Evolutionary conservation across 805 yeast genomes (phyloP), one percentile per base, ranked within the genome.

Genomic region (Saccharomycopsis synnaedendra): DNA sequence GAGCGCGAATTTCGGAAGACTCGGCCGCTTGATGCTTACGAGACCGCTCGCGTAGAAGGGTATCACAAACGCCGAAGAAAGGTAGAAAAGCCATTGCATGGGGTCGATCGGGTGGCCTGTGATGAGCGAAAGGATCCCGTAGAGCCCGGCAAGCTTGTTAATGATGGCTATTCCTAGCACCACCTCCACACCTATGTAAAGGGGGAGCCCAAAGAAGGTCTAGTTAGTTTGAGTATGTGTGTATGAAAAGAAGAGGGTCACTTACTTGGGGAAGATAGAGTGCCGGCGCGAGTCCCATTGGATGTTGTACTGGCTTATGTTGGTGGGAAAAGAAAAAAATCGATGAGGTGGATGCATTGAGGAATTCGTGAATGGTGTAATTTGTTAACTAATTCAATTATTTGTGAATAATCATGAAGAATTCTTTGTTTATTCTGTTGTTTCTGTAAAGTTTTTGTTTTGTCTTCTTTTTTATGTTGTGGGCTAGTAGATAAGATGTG

Each of bases 81-180:
- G 56, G 62, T 89, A 87, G 55, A 80, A 77, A 1, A 83, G 50
- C 93, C 96, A 85, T 60, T 90, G 97, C 66, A 84, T 67, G 51
- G 80, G 75, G 51, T 79, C 80, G 47, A 89, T 70, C 2, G 93
- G 93, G 59, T 89, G 96, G 1, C 96, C 93, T 0, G 97, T 89
- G 58, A 90, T 74, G 30, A 90, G 62, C 1, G 97, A 88, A 28
- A 88, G 67, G 35, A 90, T 68, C 32, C 97, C 98, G 63, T 82
- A 90, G 27, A 80, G 69, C 6, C 97, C 96, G 50, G 95, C 80
- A 55, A 89, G 85, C 61, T 89, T 89, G 67, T 90, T 90, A 54
- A 89, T 71, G 36, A 88, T 74, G 10, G 89, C 83, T 36, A 85
- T 69, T 1, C 85, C 82, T 4, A 88, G 69, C 27, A 83, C 76